A percentile compares a stretch with the other conserved stretches of the same genome.
Evolutionary conservation across 2,329 filamentous ascomycete genomes (phyloP).

Genomic region (Shiraia bambusicola): DNA sequence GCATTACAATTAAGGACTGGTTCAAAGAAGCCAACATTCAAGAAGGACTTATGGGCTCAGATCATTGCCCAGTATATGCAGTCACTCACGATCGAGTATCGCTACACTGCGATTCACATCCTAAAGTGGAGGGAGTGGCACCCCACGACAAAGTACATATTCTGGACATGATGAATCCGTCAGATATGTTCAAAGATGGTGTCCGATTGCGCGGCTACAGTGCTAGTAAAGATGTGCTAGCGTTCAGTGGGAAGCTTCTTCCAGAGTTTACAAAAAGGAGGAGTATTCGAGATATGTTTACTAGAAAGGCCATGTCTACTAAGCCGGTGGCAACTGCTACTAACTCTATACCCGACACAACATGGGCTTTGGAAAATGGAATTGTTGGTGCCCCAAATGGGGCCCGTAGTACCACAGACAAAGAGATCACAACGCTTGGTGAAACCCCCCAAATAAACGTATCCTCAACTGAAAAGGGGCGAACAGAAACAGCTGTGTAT

Average conservation of each 20-base stretch:
- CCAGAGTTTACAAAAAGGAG: slow-evolving; percentile 83
- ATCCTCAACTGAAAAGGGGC: slow-evolving; percentile 5
- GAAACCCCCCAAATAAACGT: slow-evolving; percentile 6
- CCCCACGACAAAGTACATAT: slow-evolving; percentile 56
- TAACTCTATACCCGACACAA: slow-evolving; percentile 2
- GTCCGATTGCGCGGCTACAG: slow-evolving; percentile 67
- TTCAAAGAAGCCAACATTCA: slow-evolving; percentile 83
- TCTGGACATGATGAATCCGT: slow-evolving; percentile 75
- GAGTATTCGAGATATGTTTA: slow-evolving; percentile 94
- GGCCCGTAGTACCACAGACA: slow-evolving; percentile 10
- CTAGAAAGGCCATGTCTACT: slow-evolving; percentile 32
- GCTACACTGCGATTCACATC: slow-evolving; percentile 21
- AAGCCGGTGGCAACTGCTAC: slow-evolving; percentile 8
- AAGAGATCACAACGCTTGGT: slow-evolving; percentile 5
- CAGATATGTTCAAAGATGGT: slow-evolving; percentile 69
- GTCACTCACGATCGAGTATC: slow-evolving; percentile 65
- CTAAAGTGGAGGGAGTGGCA: slow-evolving; percentile 5
- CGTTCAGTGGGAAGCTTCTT: slow-evolving; percentile 78
- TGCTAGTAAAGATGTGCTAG: slow-evolving; percentile 62
- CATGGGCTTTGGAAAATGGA: slow-evolving; percentile 2
- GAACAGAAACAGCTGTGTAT: slow-evolving; percentile 7
- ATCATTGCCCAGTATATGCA: slow-evolving; percentile 93
- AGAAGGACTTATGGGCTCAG: slow-evolving; percentile 88
- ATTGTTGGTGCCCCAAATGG: neutral
- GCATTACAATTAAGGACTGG: slow-evolving; percentile 75